A percentile compares a stretch with the other conserved stretches of the same genome.
These are phyloP conservation scores for Sordariomycetes sp. DNA, from an alignment of 2,329 filamentous ascomycete genomes.

Conservation along the genomic window DNA sequence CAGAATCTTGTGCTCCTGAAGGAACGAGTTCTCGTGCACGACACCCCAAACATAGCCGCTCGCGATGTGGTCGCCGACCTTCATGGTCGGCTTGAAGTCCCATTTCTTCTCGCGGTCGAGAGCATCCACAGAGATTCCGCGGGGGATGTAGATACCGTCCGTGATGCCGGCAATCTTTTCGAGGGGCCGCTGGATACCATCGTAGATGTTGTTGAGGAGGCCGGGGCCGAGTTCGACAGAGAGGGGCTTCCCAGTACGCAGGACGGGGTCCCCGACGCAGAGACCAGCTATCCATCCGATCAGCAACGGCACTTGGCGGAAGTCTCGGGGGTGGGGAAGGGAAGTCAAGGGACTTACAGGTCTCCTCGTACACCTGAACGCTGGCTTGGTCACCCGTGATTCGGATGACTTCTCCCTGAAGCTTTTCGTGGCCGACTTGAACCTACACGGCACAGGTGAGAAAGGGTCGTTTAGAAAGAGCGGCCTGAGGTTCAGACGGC, in stretches of 20 bases:
- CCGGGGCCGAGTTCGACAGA: constrained; percentile 96
- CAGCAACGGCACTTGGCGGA: neutral
- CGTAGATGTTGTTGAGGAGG: constrained; percentile 98
- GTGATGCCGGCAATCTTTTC: constrained; percentile 69
- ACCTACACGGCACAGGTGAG: constrained; percentile 43
- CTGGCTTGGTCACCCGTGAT: constrained; percentile 93
- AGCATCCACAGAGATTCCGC: constrained; percentile 78
- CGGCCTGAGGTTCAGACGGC: neutral
- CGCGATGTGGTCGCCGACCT: constrained; percentile 94
- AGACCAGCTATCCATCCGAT: constrained; percentile 61
- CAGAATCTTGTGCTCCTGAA: constrained; percentile 87
- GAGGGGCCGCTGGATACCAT: constrained; percentile 94
- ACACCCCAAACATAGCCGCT: constrained; percentile 93
- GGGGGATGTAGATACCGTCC: constrained; percentile 93
- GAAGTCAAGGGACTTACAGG: constrained; percentile 49
- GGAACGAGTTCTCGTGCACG: constrained; percentile 92
- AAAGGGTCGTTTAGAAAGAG: neutral
- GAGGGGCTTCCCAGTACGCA: constrained; percentile 84
- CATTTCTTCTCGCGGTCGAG: constrained; percentile 89
- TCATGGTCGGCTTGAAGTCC: constrained; percentile 85
- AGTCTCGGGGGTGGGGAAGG: neutral
- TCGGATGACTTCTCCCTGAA: constrained; percentile 96
- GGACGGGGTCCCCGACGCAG: constrained; percentile 87
- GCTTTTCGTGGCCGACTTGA: constrained; percentile 80
- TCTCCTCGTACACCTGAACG: constrained; percentile 99